phyloP scores from a whole-genome alignment of 2,329 filamentous ascomycete genomes.

The Aspergillus ruber region DNA sequence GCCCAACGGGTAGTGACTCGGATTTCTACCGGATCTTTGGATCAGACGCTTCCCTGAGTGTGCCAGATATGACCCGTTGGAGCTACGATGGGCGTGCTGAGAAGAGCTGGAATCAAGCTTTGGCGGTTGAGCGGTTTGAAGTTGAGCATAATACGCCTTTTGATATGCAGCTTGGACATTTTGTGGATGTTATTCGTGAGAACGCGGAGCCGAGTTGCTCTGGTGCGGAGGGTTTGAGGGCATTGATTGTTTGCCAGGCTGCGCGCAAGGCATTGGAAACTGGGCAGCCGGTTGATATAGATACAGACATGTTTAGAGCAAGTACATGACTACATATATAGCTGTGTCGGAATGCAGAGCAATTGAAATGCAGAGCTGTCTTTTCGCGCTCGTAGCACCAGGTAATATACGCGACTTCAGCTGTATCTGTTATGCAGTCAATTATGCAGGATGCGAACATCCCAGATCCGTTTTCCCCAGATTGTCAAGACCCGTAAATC shows the following conservation, averaged over 20 bases:
- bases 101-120: constrained; percentile 39
- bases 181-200: constrained; percentile 44
- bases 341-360: neutral
- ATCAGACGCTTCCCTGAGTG: constrained; percentile 45
- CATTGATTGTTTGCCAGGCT: constrained; percentile 49
- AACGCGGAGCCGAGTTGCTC: constrained; percentile 43
- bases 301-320: constrained; percentile 4
- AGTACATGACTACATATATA: neutral
- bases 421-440: too few species aligned
- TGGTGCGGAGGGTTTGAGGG: constrained; percentile 45
- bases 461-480: neutral
- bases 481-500: neutral
- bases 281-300: constrained; percentile 29
- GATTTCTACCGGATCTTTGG: constrained; percentile 53
- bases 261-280: constrained; percentile 41
- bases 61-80: constrained; percentile 49
- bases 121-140: constrained; percentile 29
- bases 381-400: too few species aligned
- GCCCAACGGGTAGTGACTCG: constrained; percentile 23
- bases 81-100: constrained; percentile 35
- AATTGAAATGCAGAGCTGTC: too few species aligned
- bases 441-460: neutral
- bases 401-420: too few species aligned
- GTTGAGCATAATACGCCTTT: constrained; percentile 40
- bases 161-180: constrained; percentile 48